A percentile compares a stretch with the other conserved stretches of the same genome.
Conservation (phyloP, 1,284 basidiomycete genomes). For the Ceratobasidium sp. region DNA sequence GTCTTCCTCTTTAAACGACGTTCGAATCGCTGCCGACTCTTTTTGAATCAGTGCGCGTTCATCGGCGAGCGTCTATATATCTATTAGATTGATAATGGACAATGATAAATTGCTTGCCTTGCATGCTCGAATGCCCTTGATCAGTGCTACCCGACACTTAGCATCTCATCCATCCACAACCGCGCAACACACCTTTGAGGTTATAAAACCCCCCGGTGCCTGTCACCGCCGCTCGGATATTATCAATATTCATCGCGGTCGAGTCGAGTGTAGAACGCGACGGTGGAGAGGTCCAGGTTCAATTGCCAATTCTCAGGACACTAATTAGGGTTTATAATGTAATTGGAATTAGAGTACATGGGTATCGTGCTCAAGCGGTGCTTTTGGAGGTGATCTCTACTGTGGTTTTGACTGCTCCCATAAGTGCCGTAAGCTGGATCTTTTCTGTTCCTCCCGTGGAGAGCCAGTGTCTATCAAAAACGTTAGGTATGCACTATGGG, state of each 20-base stretch:
- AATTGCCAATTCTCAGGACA: conserved; percentile 23
- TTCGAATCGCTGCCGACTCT: conserved; percentile 96
- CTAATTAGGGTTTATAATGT: conserved; percentile 28
- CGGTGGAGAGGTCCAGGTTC: conserved; percentile 2
- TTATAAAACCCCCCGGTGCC: conserved; percentile 75
- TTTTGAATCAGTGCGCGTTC: conserved; percentile 97
- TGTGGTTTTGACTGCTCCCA: conserved; percentile 93
- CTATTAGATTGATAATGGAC: conserved; percentile 38
- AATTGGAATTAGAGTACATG: no score
- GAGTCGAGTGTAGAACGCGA: not conserved
- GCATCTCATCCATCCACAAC: conserved; percentile 6
- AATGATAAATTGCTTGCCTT: conserved; percentile 58
- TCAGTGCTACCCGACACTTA: conserved; percentile 67
- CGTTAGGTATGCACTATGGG: conserved; percentile 33
- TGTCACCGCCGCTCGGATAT: conserved; percentile 31
- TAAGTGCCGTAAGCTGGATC: conserved; percentile 88
- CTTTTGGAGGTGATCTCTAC: conserved; percentile 62
- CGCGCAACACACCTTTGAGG: conserved; percentile 73
- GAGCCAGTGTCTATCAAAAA: conserved; percentile 76
- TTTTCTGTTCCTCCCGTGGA: conserved; percentile 95
- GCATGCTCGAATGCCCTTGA: conserved; percentile 93
- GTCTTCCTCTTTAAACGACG: conserved; percentile 97
- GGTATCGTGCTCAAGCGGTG: not conserved
- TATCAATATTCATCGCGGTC: conserved; percentile 28
- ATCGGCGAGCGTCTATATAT: conserved; percentile 89